Conservation (phyloP, 352 stramenopile genomes). For the Hyaloperonospora arabidopsidis region DNA sequence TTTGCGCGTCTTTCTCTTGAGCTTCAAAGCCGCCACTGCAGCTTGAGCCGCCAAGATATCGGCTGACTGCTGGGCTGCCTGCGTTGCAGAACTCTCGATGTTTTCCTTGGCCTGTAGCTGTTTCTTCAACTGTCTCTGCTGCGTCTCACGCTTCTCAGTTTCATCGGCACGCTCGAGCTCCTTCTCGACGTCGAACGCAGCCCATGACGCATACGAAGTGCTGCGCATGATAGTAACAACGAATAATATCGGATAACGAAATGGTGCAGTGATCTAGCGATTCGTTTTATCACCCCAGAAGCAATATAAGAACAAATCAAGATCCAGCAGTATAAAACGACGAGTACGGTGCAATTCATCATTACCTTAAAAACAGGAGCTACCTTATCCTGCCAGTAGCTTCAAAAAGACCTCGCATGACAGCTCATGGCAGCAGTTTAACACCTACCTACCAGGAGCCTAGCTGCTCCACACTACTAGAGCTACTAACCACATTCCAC, state of each 20-base stretch:
- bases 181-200: slow-evolving; percentile 57
- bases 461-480: neutral
- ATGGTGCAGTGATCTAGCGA: neutral
- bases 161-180: slow-evolving; percentile 52
- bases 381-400: too few species aligned
- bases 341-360: too few species aligned
- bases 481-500: slow-evolving; percentile 4
- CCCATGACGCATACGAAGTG: slow-evolving; percentile 51
- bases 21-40: slow-evolving; percentile 57
- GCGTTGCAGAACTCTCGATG: slow-evolving; percentile 39
- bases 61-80: slow-evolving; percentile 41
- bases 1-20: slow-evolving; percentile 29
- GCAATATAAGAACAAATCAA: neutral
- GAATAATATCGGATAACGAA: neutral
- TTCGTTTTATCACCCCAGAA: neutral
- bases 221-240: slow-evolving; percentile 19
- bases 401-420: too few species aligned
- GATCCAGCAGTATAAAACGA: too few species aligned
- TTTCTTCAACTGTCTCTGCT: slow-evolving; percentile 28
- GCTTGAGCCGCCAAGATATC: slow-evolving; percentile 57
- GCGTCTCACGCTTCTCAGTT: slow-evolving; percentile 23
- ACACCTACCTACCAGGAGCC: neutral
- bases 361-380: too few species aligned
- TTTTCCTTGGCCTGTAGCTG: slow-evolving; percentile 39
- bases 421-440: too few species aligned